These are phyloP conservation scores for Areca catechu DNA, from an alignment of 176 grass and related monocot species.

Conservation along the genomic window DNA sequence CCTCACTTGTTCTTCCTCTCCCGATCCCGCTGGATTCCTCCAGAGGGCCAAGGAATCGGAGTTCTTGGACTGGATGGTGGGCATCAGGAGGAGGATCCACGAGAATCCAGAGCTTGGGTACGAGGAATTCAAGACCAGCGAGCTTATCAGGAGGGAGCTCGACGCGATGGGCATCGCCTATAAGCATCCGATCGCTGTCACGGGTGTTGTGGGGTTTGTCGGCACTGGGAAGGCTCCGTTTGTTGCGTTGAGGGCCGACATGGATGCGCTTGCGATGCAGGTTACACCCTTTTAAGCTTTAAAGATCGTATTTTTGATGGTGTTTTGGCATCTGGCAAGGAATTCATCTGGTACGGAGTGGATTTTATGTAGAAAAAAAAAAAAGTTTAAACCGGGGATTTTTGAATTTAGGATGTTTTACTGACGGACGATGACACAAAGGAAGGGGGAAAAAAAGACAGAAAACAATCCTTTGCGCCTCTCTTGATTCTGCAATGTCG, in stretches of 20 bases:
- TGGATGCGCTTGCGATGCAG: constrained; percentile 74
- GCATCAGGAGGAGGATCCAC: constrained; percentile 49
- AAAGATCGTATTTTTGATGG: background rate
- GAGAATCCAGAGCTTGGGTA: constrained; percentile 57
- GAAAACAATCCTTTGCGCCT: too few relatives aligned
- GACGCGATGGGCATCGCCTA: constrained; percentile 40
- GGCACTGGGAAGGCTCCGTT: constrained; percentile 40
- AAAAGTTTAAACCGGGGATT: too few relatives aligned
- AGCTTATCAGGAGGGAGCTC: constrained; percentile 42
- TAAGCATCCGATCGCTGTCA: constrained; percentile 40
- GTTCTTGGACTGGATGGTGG: constrained; percentile 50
- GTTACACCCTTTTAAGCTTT: constrained; percentile 1
- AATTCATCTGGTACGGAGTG: too few relatives aligned
- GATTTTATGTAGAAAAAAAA: too few relatives aligned
- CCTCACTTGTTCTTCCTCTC: too few relatives aligned
- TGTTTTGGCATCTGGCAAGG: too few relatives aligned
- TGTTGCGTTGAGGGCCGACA: constrained; percentile 63
- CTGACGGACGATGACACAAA: too few relatives aligned
- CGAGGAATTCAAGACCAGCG: constrained; percentile 58
- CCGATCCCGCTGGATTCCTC: constrained; percentile 10
- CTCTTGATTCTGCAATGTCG: too few relatives aligned
- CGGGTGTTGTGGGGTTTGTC: constrained; percentile 46
- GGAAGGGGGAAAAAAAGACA: too few relatives aligned
- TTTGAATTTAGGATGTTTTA: too few relatives aligned
- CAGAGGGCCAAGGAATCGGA: constrained; percentile 25